Percentiles rank a stretch among this genome's conserved stretches.
Conservation (phyloP, 2,329 filamentous ascomycete species). For the Beauveria varroae region DNA sequence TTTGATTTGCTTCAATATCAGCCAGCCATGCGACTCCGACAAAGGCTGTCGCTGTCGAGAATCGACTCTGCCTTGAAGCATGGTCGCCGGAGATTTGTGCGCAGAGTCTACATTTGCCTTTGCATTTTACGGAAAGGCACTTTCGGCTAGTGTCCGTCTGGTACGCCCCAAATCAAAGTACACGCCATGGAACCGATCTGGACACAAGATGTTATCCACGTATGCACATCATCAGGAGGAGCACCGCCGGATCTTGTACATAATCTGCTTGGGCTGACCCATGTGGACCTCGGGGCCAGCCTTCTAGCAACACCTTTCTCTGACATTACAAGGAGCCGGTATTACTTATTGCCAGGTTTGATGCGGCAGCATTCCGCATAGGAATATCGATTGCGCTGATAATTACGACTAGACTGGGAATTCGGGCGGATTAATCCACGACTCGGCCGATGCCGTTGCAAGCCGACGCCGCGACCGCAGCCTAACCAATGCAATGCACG, state of each 20-base stretch:
- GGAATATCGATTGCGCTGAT: not conserved
- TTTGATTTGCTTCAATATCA: slow-evolving; percentile 5
- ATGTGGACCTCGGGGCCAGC: slow-evolving; percentile 1
- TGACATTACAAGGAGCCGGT: not conserved
- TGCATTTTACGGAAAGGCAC: not conserved
- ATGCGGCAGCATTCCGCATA: slow-evolving; percentile 1
- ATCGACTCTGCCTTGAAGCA: not conserved
- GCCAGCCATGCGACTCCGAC: slow-evolving; percentile 2
- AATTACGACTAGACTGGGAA: not conserved
- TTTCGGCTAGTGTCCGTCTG: not conserved
- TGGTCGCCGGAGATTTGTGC: not conserved
- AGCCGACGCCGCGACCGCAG: not conserved
- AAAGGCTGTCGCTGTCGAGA: not conserved
- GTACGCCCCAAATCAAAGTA: not conserved
- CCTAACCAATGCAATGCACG: slow-evolving; percentile 5
- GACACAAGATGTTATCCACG: slow-evolving; percentile 5
- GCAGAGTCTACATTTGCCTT: not conserved
- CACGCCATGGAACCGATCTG: not conserved
- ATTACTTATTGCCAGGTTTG: not conserved
- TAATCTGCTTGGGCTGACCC: slow-evolving; percentile 4
- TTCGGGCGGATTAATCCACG: not conserved
- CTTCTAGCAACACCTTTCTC: not conserved
- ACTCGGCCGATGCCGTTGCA: slow-evolving; percentile 8
- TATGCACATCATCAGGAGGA: slow-evolving; percentile 8
- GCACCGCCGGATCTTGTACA: slow-evolving; percentile 7